Evolutionary conservation across 1,284 basidiomycete species (phyloP).

Genomic region (Ustilago trichophora): DNA sequence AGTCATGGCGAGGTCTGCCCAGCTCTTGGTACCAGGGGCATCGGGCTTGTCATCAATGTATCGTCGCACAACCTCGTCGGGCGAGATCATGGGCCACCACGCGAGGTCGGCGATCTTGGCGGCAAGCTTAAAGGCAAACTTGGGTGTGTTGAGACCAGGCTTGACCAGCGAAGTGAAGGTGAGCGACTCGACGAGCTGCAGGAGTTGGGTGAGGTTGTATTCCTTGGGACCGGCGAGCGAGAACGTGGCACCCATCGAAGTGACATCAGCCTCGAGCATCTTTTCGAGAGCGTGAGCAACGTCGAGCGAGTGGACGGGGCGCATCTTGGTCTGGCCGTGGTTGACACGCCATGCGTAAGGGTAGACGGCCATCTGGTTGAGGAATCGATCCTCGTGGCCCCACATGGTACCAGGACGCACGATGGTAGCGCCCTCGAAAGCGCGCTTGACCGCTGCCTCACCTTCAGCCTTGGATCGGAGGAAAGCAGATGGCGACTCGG

Average conservation of each 20-base stretch:
- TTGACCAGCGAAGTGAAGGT: conserved; percentile 74
- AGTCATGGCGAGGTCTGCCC: conserved; percentile 71
- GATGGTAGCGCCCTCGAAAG: conserved; percentile 88
- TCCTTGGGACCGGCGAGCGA: conserved; percentile 88
- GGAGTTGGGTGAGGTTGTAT: conserved; percentile 83
- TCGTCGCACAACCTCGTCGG: conserved; percentile 88
- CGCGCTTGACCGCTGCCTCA: conserved; percentile 84
- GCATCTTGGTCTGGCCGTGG: conserved; percentile 82
- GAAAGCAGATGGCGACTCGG: conserved; percentile 80
- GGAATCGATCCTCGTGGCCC: conserved; percentile 91
- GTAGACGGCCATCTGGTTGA: conserved; percentile 92
- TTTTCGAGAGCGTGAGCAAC: conserved; percentile 90
- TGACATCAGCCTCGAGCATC: conserved; percentile 75
- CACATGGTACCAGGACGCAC: conserved; percentile 86
- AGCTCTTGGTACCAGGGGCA: conserved; percentile 69
- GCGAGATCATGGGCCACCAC: conserved; percentile 93
- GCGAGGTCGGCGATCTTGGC: conserved; percentile 76
- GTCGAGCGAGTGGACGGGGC: conserved; percentile 91
- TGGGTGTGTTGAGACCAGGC: conserved; percentile 80
- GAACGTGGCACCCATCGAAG: conserved; percentile 75
- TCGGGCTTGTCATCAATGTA: conserved; percentile 79
- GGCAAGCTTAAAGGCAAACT: conserved; percentile 75
- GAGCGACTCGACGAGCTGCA: conserved; percentile 81
- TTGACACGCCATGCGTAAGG: conserved; percentile 96
- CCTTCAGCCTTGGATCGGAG: conserved; percentile 91